phyloP scores from a whole-genome alignment of 129 eudicot genomes.

The Flaveria linearis region DNA sequence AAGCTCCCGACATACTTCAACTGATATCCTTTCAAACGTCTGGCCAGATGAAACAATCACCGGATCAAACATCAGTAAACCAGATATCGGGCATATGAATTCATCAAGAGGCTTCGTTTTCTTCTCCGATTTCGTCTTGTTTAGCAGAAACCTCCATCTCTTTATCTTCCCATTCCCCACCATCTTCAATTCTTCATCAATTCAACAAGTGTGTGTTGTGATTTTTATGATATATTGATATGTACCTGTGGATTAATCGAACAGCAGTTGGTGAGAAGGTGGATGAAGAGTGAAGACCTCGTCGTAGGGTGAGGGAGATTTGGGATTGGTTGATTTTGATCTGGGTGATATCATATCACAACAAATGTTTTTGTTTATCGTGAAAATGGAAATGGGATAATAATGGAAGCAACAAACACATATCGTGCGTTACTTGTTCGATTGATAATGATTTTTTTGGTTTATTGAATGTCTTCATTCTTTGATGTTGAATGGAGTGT shows the following conservation, averaged over 20 bases:
- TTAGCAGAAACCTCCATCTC: constrained; percentile 50
- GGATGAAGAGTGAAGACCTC: constrained; percentile 16
- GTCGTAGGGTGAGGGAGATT: constrained; percentile 32
- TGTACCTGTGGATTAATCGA: neutral
- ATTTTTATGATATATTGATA: neutral
- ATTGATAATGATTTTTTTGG: neutral
- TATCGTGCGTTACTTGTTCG: constrained; percentile 10
- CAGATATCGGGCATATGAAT: constrained; percentile 73
- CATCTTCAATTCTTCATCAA: constrained; percentile 32
- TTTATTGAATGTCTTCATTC: constrained; percentile 2
- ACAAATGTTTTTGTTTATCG: constrained; percentile 11
- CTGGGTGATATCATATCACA: constrained; percentile 30
- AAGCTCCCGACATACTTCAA: constrained; percentile 53
- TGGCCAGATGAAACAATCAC: constrained; percentile 83
- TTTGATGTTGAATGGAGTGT: constrained; percentile 21
- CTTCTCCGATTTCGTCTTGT: constrained; percentile 31
- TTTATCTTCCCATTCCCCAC: constrained; percentile 51
- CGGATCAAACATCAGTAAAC: constrained; percentile 67
- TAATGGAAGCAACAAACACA: constrained; percentile 5
- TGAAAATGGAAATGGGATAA: neutral
- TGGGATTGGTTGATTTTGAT: constrained; percentile 32
- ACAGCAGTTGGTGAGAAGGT: constrained; percentile 11
- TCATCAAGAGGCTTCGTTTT: constrained; percentile 51
- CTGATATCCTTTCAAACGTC: constrained; percentile 63
- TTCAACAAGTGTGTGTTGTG: constrained; percentile 12